Evolutionary conservation across 345 rosid species (phyloP).

Genomic region (Pelargonium nanum): DNA sequence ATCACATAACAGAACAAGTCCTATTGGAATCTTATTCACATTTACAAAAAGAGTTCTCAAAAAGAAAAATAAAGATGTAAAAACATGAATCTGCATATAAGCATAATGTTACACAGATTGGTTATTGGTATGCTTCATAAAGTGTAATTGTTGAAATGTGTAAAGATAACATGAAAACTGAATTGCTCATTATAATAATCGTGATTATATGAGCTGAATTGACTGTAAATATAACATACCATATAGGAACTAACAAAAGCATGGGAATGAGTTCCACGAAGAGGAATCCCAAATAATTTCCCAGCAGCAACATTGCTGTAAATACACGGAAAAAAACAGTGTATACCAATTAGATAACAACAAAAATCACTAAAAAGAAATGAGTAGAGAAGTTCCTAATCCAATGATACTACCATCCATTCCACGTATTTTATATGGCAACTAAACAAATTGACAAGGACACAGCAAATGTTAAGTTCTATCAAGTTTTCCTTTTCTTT

Average conservation of each 20-base stretch:
- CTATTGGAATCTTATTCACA: not conserved
- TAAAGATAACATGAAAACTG: not conserved
- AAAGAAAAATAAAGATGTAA: not conserved
- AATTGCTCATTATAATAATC: not conserved
- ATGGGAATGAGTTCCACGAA: slow-evolving; percentile 96
- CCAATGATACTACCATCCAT: not conserved
- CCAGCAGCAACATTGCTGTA: slow-evolving; percentile 95
- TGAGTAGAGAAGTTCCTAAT: not conserved
- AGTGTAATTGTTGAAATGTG: not conserved
- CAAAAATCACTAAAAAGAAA: not conserved
- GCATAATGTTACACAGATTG: no score
- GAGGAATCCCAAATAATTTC: slow-evolving; percentile 81
- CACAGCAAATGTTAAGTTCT: not conserved
- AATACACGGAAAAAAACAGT: slow-evolving; percentile 4
- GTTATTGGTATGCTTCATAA: no score
- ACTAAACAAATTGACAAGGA: not conserved
- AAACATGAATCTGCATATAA: no score
- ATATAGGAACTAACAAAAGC: slow-evolving; percentile 96
- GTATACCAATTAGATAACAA: not conserved
- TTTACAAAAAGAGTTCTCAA: not conserved
- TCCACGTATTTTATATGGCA: not conserved
- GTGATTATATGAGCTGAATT: not conserved
- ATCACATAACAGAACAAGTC: not conserved
- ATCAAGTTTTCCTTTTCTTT: not conserved
- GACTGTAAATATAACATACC: slow-evolving; percentile 34